phyloP scores from a whole-genome alignment of 192 early-diverging fungal genomes.

The Dissophora ornata region DNA sequence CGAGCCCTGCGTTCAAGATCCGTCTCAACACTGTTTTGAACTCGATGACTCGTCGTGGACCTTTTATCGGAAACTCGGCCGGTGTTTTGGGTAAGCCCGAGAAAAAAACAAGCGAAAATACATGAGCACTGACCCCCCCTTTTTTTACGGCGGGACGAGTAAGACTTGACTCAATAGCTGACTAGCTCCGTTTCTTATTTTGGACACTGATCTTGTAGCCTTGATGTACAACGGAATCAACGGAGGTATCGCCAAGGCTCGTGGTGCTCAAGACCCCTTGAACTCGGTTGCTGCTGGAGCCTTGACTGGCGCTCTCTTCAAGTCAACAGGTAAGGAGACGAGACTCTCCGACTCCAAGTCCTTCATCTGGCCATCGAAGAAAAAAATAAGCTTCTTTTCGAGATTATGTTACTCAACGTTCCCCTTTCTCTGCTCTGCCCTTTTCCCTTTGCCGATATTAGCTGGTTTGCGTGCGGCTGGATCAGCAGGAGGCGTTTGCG shows the following conservation, averaged over 20 bases:
- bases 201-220: conserved; percentile 43
- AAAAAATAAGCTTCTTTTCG: no score
- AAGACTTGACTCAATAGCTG: no score
- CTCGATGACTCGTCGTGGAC: conserved; percentile 85
- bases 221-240: conserved; percentile 86
- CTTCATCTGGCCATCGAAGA: no score
- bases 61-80: conserved; percentile 83
- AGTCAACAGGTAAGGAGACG: conserved; percentile 64
- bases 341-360: not conserved
- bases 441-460: conserved; percentile 24
- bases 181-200: not conserved
- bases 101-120: not conserved
- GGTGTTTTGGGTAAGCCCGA: conserved; percentile 69
- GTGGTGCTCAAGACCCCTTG: conserved; percentile 72
- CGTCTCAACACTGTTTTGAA: conserved; percentile 86
- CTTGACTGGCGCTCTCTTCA: conserved; percentile 81
- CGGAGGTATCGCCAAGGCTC: conserved; percentile 69
- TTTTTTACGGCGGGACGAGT: no score
- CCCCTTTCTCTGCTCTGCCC: no score
- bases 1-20: conserved; percentile 76
- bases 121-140: not conserved
- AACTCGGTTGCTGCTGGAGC: conserved; percentile 79
- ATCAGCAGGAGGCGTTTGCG: conserved; percentile 67
- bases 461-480: conserved; percentile 70
- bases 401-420: no score